Evolutionary conservation across 2,329 filamentous ascomycete species (phyloP).

Genomic region (Colletotrichum orchidophilum): DNA sequence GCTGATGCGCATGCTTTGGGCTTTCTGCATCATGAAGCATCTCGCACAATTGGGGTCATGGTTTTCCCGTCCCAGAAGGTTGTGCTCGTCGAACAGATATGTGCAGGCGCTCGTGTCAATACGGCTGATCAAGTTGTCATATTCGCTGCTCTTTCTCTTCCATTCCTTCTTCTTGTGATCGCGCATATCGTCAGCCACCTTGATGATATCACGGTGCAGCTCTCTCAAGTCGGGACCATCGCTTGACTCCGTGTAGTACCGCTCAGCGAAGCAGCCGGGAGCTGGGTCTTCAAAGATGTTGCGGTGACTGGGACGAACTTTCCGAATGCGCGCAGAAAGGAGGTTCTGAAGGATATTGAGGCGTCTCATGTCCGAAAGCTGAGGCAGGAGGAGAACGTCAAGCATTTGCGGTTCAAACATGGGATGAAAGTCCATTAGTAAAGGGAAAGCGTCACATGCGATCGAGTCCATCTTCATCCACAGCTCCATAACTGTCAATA

Average conservation of each 20-base stretch:
- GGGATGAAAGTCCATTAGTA: constrained; percentile 62
- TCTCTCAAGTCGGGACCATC: constrained; percentile 28
- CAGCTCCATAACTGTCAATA: constrained; percentile 64
- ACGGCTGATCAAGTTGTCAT: constrained; percentile 42
- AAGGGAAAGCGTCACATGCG: constrained; percentile 51
- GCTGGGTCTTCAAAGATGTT: constrained; percentile 59
- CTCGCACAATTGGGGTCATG: constrained; percentile 44
- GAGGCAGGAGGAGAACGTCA: constrained; percentile 63
- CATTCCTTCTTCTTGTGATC: constrained; percentile 45
- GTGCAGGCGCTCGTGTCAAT: constrained; percentile 44
- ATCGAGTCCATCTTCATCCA: constrained; percentile 66
- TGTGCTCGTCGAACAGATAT: constrained; percentile 38
- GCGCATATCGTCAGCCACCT: constrained; percentile 31
- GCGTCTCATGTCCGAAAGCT: constrained; percentile 56
- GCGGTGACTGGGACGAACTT: constrained; percentile 21
- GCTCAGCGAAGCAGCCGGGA: constrained; percentile 41
- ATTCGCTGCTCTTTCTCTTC: constrained; percentile 40
- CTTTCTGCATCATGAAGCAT: constrained; percentile 44
- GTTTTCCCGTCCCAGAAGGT: constrained; percentile 28
- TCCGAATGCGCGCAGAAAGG: constrained; percentile 48
- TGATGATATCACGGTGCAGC: constrained; percentile 39
- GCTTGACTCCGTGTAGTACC: constrained; percentile 38
- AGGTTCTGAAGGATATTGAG: constrained; percentile 50
- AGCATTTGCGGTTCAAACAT: constrained; percentile 59
- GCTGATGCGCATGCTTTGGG: constrained; percentile 45